These are phyloP conservation scores for Wallemia mellicola DNA, from an alignment of 1,284 basidiomycete genomes.

Conservation along the genomic window DNA sequence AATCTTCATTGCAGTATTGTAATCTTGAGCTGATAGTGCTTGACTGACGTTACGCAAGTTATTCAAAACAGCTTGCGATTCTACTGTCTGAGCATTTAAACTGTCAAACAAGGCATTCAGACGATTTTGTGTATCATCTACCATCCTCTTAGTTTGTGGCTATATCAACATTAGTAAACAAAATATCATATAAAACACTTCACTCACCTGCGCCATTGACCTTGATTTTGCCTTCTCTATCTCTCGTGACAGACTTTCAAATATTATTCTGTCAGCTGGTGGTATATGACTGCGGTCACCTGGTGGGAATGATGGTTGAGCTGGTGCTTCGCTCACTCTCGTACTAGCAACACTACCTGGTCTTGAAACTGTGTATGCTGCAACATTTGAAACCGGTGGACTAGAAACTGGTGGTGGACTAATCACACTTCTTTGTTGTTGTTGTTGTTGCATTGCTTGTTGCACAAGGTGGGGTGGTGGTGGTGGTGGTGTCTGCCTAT, in stretches of 20 bases:
- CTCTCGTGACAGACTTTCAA: constrained; percentile 30
- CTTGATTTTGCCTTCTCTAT: constrained; percentile 32
- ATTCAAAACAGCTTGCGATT: not conserved
- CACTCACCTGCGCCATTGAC: constrained; percentile 34
- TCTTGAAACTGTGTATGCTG: constrained; percentile 17
- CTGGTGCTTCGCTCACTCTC: constrained; percentile 6
- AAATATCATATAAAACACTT: not conserved
- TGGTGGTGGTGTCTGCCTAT: not conserved
- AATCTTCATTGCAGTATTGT: not conserved
- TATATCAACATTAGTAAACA: constrained; percentile 14
- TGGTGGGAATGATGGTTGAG: constrained; percentile 3
- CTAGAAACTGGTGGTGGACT: constrained; percentile 5
- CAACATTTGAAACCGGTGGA: constrained; percentile 16
- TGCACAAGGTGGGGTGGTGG: not conserved
- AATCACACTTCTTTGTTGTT: not conserved
- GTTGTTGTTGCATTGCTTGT: not conserved
- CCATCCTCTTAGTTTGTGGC: constrained; percentile 52
- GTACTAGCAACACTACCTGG: constrained; percentile 12
- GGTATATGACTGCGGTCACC: constrained; percentile 66
- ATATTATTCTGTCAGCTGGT: constrained; percentile 33
- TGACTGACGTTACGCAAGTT: not conserved
- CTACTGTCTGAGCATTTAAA: constrained; percentile 65
- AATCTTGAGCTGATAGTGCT: not conserved
- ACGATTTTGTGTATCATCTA: constrained; percentile 63
- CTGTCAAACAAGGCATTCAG: constrained; percentile 66